These are phyloP conservation scores for Pestalotiopsis sp. DNA, from an alignment of 2,329 filamentous ascomycete genomes.

Conservation along the genomic window DNA sequence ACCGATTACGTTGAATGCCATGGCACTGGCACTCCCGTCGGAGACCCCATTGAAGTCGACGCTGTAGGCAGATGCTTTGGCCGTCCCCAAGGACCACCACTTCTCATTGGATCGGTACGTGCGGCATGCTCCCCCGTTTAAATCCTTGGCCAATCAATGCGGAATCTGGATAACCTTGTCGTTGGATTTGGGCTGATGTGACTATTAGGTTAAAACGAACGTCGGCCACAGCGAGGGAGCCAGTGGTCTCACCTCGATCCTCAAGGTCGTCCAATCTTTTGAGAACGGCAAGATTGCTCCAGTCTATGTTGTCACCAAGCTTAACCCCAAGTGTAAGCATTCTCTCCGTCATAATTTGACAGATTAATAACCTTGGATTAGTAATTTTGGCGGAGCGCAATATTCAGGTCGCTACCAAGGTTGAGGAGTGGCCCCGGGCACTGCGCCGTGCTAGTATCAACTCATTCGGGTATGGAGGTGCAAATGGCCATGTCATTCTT, in stretches of 20 bases:
- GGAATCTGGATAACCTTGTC: no score
- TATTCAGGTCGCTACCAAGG: background rate
- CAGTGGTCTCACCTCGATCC: conserved; percentile 24
- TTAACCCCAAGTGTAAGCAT: conserved; percentile 18
- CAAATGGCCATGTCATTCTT: conserved; percentile 10
- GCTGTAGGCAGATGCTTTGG: conserved; percentile 20
- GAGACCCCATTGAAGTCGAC: conserved; percentile 25
- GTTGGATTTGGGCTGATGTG: no score
- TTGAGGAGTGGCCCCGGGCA: conserved; percentile 1
- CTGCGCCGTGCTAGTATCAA: background rate
- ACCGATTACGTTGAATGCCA: conserved; percentile 28
- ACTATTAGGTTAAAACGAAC: conserved; percentile 14
- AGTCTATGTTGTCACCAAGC: conserved; percentile 13
- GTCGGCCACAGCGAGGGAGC: conserved; percentile 26
- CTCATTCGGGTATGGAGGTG: conserved; percentile 11
- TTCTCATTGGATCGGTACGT: conserved; percentile 29
- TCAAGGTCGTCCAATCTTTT: conserved; percentile 24
- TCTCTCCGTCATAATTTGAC: no score
- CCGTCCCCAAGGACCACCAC: conserved; percentile 14
- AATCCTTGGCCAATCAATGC: background rate
- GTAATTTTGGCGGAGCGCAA: background rate
- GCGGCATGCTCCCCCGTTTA: conserved; percentile 21
- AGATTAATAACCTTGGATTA: background rate
- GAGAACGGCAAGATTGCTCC: conserved; percentile 29
- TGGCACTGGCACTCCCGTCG: conserved; percentile 24